These are phyloP conservation scores for Trichomonascaceae sp. DNA, from an alignment of 1,139 yeast species.

Conservation along the genomic window DNA sequence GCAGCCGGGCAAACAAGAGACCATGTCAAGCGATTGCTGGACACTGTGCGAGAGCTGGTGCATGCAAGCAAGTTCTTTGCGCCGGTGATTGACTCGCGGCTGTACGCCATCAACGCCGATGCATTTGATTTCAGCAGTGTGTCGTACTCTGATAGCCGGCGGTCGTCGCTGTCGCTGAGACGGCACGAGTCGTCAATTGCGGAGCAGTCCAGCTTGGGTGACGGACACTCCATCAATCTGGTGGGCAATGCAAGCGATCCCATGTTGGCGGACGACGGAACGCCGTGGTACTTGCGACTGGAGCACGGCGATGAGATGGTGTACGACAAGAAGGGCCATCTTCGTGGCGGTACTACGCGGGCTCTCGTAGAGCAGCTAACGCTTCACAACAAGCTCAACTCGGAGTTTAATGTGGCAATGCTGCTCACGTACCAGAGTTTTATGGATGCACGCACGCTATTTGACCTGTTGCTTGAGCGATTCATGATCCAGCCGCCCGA, in stretches of 20 bases:
- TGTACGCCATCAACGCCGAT: constrained; percentile 1
- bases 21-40: constrained; percentile 5
- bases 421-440: constrained; percentile 68
- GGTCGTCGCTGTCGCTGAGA: constrained; percentile 3
- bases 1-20: constrained; percentile 7
- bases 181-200: constrained; percentile 8
- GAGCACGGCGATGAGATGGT: constrained; percentile 65
- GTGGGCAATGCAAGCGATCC: no score
- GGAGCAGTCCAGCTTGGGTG: constrained; percentile 8
- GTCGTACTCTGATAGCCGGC: not conserved
- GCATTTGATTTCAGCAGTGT: constrained; percentile 1
- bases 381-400: constrained; percentile 59
- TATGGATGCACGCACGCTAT: constrained; percentile 52
- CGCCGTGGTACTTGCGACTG: constrained; percentile 72
- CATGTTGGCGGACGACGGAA: constrained; percentile 12
- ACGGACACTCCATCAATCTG: not conserved
- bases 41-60: constrained; percentile 3
- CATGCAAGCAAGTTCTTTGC: constrained; percentile 4
- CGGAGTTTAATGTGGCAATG: constrained; percentile 57
- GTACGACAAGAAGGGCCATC: constrained; percentile 57
- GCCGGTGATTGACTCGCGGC: constrained; percentile 4
- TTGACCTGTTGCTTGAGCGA: constrained; percentile 48
- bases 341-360: constrained; percentile 76
- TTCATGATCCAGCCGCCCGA: constrained; percentile 77
- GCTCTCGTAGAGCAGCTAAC: constrained; percentile 78